Evolutionary conservation across 257 asterid species (phyloP), one percentile per base, ranked within the genome.

Genomic region (Primulina huaijiensis): DNA sequence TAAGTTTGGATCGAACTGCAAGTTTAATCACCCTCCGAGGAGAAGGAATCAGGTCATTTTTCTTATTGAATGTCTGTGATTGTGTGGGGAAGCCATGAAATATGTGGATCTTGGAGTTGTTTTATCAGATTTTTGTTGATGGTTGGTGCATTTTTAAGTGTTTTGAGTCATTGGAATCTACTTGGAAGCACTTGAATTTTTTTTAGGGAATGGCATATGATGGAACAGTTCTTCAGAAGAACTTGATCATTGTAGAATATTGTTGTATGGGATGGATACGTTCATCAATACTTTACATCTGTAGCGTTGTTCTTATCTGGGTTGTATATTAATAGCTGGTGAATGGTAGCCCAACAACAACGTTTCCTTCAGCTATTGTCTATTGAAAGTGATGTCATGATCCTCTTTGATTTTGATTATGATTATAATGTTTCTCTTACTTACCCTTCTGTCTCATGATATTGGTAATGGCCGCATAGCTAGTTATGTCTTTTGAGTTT

Each of bases 11-110:
- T 53, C 78, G 37, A 71, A 76, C 79, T 94, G 99, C 95, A 91
- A 89, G 89, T 94, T 87, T 74, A 94, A 89, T 79, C 99, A 94
- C 60, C 97, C 97, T 53, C 85, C 93, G 5, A 72, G 79, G 77
- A 82, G 86, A 74, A 88, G 77, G 65, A 73, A 67, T 62, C 97
- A 83, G 97, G 99, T 93, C 19, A 43, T 53, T 74, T 38, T 6
- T 60, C 65, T n/a, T 7, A 37, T 27, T 9, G 37, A 14, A 65
- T 11, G 59, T 56, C 7, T 55, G 31, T 74, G 55, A 16, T 55
- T 61, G 63, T 62, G 23, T 19, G n/a, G 52, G 21, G 5, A 7
- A 27, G 34, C 19, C 2, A 8, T 12, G 33, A 38, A 37, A 23
- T 25, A 27, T 27, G 59, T 59, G 43, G 55, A 31, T 56, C 25